phyloP scores from a whole-genome alignment of 2,329 filamentous ascomycete species.

The Helminthosporium solani region DNA sequence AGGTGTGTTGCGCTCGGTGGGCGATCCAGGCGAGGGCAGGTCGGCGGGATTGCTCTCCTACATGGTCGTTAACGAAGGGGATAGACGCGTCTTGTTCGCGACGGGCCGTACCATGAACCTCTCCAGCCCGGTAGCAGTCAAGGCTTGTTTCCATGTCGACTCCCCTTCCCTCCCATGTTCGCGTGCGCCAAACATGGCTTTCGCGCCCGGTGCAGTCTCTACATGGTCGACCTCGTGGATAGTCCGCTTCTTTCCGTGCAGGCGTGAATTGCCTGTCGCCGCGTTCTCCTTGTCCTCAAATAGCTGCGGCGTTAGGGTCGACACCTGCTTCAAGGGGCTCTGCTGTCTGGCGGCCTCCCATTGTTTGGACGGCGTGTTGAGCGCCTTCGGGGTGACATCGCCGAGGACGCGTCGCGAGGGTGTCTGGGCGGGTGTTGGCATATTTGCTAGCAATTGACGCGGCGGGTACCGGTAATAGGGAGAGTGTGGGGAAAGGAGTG shows the following conservation, averaged over 20 bases:
- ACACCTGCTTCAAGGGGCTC: slow-evolving; percentile 40
- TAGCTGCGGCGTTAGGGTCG: slow-evolving; percentile 23
- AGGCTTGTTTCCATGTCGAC: slow-evolving; percentile 15
- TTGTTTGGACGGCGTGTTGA: slow-evolving; percentile 22
- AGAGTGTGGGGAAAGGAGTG: not conserved
- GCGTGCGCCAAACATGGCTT: slow-evolving; percentile 28
- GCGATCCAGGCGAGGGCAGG: slow-evolving; percentile 31
- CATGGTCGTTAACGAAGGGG: slow-evolving; percentile 17
- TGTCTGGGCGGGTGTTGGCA: slow-evolving; percentile 30
- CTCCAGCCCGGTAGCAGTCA: slow-evolving; percentile 28
- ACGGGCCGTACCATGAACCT: slow-evolving; percentile 26
- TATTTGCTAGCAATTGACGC: slow-evolving; percentile 11
- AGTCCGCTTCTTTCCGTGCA: slow-evolving; percentile 35
- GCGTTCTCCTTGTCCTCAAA: slow-evolving; percentile 35
- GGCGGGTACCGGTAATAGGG: not conserved
- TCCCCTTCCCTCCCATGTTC: slow-evolving; percentile 16
- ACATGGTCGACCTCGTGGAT: slow-evolving; percentile 39
- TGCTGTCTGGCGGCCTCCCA: slow-evolving; percentile 25
- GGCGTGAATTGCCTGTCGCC: slow-evolving; percentile 13
- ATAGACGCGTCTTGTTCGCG: slow-evolving; percentile 14
- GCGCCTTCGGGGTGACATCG: slow-evolving; percentile 32
- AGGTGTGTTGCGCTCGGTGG: slow-evolving; percentile 39
- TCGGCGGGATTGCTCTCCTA: slow-evolving; percentile 30
- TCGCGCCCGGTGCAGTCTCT: slow-evolving; percentile 27
- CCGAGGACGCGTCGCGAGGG: slow-evolving; percentile 39